phyloP scores from a whole-genome alignment of 129 eudicot species.

The Artemisia argyi region DNA sequence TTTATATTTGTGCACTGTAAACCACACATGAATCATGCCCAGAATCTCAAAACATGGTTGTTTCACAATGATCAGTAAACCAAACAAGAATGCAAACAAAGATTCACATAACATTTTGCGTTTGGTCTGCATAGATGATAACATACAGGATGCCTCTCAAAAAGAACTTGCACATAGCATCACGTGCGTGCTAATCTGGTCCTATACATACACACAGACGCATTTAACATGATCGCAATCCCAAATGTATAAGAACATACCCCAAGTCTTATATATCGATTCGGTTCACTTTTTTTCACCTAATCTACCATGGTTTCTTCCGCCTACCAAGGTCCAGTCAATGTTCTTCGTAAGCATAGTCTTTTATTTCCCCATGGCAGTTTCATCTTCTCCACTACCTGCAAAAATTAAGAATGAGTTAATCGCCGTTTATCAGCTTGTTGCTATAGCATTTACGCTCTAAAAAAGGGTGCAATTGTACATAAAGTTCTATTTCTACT shows the following conservation, averaged over 20 bases:
- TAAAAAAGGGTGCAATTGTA: background rate
- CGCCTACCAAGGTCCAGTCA: conserved; percentile 86
- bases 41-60: conserved; percentile 2
- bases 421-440: background rate
- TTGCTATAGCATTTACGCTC: background rate
- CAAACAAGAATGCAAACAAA: conserved; percentile 26
- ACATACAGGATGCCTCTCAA: conserved; percentile 35
- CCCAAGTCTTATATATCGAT: background rate
- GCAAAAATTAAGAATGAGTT: background rate
- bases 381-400: conserved; percentile 65
- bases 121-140: conserved; percentile 20
- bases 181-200: conserved; percentile 36
- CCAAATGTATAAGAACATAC: conserved; percentile 31
- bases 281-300: background rate
- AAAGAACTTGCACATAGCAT: conserved; percentile 29
- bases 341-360: conserved; percentile 70
- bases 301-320: conserved; percentile 13
- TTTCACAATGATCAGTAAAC: background rate
- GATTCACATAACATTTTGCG: conserved; percentile 26
- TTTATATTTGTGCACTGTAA: background rate
- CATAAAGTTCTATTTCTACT: background rate
- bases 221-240: conserved; percentile 34
- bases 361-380: conserved; percentile 53
- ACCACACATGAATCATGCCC: background rate
- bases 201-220: conserved; percentile 32